Base-by-base conservation (phyloP, 2,329 filamentous ascomycete genomes). In the Fusarium guadeloupense region DNA sequence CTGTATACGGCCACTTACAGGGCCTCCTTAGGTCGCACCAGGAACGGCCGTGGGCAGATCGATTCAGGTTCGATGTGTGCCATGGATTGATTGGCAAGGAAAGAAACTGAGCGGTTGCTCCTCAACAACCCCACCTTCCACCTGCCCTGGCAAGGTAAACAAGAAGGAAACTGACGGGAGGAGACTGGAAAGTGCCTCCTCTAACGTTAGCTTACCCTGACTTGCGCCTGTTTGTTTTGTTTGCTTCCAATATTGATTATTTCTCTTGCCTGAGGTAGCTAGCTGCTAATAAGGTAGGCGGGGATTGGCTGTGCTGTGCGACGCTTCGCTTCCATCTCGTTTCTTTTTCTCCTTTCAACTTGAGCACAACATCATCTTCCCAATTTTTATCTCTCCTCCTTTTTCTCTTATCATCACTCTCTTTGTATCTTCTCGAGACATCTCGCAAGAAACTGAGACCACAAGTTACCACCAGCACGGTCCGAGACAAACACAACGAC, bases 11-110 rank as follows among this genome's bases (percentile, higher is more conserved):
- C 21, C 42, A 59, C 33, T 54, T 63, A 59, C 62, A 64, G 55
- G 65, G 64, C 63, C 16, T 23, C 43, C 44, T 41, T 25, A 50
- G 54, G 66, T 68, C 51, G 49, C 65, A 68, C 65, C 56, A 68
- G 56, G 54, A 66, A 58, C 54, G 55, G 50, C 56, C 52, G 37
- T 51, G 44, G 51, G 37, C 52, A 59, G 58, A 54, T 66, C 48
- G 54, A 50, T 54, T 59, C 47, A 39, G 54, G 46, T 41, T 46
- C 35, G 30, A 59, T 59, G 54, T 28, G 21, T 41, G 35, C 40
- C 39, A 54, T 62, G 45, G 46, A 58, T 41, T 65, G 61, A 64
- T 65, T 58, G 43, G 61, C 47, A 61, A 31, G 37, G 54, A 40
- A 42, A 39, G 52, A 21, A n/a, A 46, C 26, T 47, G 35, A 40